A percentile compares a stretch with the other conserved stretches of the same genome.
These are phyloP conservation scores for Crithidia mellificae DNA, from an alignment of 208 protist genomes.

Conservation along the genomic window DNA sequence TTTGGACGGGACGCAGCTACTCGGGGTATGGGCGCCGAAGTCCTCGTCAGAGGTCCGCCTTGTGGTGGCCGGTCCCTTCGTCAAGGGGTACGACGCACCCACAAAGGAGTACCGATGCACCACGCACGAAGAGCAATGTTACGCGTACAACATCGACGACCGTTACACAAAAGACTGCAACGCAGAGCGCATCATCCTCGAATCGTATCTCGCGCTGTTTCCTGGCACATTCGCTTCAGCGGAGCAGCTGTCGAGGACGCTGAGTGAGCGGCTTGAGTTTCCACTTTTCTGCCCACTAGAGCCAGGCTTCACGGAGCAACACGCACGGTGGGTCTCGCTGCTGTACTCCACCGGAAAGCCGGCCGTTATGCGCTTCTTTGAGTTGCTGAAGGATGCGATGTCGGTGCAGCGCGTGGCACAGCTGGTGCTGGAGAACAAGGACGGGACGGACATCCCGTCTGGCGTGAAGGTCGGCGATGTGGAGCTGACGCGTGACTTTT, in stretches of 20 bases:
- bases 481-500: slow-evolving; percentile 54
- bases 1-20: slow-evolving; percentile 73
- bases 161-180: slow-evolving; percentile 85
- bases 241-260: slow-evolving; percentile 43
- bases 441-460: slow-evolving; percentile 37
- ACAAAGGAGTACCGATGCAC: slow-evolving; percentile 75
- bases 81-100: slow-evolving; percentile 16
- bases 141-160: slow-evolving; percentile 90
- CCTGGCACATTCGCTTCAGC: slow-evolving; percentile 21
- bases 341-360: slow-evolving; percentile 56
- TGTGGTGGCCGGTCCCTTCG: slow-evolving; percentile 68
- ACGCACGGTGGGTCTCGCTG: slow-evolving; percentile 69
- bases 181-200: slow-evolving; percentile 82
- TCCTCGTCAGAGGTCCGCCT: slow-evolving; percentile 95
- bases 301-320: slow-evolving; percentile 61
- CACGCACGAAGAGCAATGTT: slow-evolving; percentile 93
- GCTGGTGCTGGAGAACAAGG: slow-evolving; percentile 49
- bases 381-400: slow-evolving; percentile 48
- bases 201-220: slow-evolving; percentile 52
- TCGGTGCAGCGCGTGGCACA: slow-evolving; percentile 37
- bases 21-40: slow-evolving; percentile 93
- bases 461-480: slow-evolving; percentile 41
- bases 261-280: slow-evolving; percentile 62
- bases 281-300: slow-evolving; percentile 75
- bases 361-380: slow-evolving; percentile 39